Conservation (phyloP, 2,329 filamentous ascomycete species). For the Calonectria ilicicola region DNA sequence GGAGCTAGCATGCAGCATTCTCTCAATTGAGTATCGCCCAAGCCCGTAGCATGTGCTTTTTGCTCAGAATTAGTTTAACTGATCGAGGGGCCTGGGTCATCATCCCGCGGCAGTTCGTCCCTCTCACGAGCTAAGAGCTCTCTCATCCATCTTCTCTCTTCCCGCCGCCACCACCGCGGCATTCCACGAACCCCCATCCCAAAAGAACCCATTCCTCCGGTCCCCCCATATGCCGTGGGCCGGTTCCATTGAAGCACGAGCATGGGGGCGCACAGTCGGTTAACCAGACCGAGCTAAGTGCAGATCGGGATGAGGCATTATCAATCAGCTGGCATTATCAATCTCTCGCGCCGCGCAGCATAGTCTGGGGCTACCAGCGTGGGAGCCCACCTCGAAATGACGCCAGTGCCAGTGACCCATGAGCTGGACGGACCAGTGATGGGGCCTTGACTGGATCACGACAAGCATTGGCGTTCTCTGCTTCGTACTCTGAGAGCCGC, state of each 20-base stretch:
- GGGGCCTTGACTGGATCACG: not conserved
- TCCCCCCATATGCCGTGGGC: not conserved
- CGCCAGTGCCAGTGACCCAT: conserved; percentile 32
- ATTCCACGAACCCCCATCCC: not conserved
- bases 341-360: conserved; percentile 30
- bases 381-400: conserved; percentile 30
- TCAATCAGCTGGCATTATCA: conserved; percentile 42
- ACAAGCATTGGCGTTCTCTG: not conserved
- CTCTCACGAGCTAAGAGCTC: conserved; percentile 5
- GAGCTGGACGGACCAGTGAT: conserved; percentile 9
- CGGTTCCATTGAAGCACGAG: not conserved
- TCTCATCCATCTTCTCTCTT: not conserved
- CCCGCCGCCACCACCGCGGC: not conserved
- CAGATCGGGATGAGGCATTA: conserved; percentile 38
- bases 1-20: not conserved
- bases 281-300: conserved; percentile 12
- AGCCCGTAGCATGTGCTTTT: not conserved
- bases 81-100: too few species aligned
- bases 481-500: conserved; percentile 14
- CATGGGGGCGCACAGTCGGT: not conserved
- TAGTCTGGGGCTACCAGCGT: conserved; percentile 24
- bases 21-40: not conserved
- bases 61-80: not conserved
- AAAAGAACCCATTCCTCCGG: not conserved
- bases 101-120: not conserved